A percentile compares a stretch with the other conserved stretches of the same genome.
Evolutionary conservation across 768 basidiomycete species (phyloP).

Genomic region (Roridomyces roridus): DNA sequence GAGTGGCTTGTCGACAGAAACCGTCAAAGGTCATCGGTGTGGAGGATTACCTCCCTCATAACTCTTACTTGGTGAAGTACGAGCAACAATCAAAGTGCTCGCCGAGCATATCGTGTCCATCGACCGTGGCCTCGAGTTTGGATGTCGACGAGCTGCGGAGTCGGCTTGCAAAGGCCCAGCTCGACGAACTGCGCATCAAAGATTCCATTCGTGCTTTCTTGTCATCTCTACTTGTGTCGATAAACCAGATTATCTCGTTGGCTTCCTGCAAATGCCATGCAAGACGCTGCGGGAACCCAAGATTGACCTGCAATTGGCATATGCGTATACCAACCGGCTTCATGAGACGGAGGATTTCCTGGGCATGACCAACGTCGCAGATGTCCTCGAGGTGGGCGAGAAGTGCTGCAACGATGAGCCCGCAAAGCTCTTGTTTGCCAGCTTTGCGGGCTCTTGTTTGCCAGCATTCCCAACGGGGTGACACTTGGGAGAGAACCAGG

Average conservation of each 20-base stretch:
- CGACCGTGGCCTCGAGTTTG: constrained; percentile 95
- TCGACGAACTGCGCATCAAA: constrained; percentile 97
- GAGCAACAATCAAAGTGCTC: constrained; percentile 97
- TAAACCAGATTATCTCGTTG: constrained; percentile 91
- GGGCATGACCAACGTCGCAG: constrained; percentile 97
- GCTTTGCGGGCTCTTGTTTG: too few species aligned
- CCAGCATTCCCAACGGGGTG: constrained; percentile 99
- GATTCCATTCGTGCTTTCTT: constrained; percentile 95
- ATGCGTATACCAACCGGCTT: constrained; percentile 96
- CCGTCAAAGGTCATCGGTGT: too few species aligned
- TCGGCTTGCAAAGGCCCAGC: constrained; percentile 96
- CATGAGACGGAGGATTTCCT: constrained; percentile 99
- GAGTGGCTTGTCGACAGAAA: too few species aligned
- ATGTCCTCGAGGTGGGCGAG: constrained; percentile 95
- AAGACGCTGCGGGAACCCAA: constrained; percentile 96
- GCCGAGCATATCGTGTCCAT: constrained; percentile 98
- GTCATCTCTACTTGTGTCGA: constrained; percentile 95
- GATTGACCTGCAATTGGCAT: constrained; percentile 97
- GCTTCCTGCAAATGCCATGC: constrained; percentile 98
- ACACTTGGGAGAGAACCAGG: constrained; percentile 97
- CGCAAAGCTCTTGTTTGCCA: constrained; percentile 92
- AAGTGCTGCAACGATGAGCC: constrained; percentile 99
- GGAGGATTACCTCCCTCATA: too few species aligned
- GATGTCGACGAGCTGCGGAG: constrained; percentile 99
- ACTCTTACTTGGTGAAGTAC: too few species aligned